Conservation (phyloP, 2,329 filamentous ascomycete species). For the Botrytis squamosa region DNA sequence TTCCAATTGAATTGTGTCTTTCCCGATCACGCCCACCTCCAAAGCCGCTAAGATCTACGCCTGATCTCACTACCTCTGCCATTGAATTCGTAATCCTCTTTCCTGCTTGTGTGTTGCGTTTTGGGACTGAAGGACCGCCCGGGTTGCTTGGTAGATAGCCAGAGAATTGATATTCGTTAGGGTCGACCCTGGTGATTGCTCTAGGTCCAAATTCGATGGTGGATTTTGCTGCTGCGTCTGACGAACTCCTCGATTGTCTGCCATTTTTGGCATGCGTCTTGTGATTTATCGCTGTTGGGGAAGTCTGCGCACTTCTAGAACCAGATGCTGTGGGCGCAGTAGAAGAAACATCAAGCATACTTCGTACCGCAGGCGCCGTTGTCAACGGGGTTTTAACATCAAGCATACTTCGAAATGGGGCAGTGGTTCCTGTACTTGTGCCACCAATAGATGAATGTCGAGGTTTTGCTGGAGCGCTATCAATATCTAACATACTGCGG, state of each 20-base stretch:
- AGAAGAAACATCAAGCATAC: constrained; percentile 59
- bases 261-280: constrained; percentile 38
- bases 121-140: constrained; percentile 45
- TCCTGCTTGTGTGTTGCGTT: constrained; percentile 51
- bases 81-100: constrained; percentile 46
- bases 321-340: constrained; percentile 38
- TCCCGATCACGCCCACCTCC: constrained; percentile 32
- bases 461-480: constrained; percentile 27
- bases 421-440: constrained; percentile 16
- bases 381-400: constrained; percentile 46
- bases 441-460: constrained; percentile 22
- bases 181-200: constrained; percentile 40
- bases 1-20: constrained; percentile 32
- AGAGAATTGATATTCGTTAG: constrained; percentile 60
- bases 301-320: constrained; percentile 48
- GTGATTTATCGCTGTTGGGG: constrained; percentile 46
- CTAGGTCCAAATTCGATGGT: constrained; percentile 47
- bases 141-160: constrained; percentile 54
- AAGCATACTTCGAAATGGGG: constrained; percentile 63
- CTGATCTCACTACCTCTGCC: constrained; percentile 52
- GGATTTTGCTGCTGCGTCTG: constrained; percentile 52
- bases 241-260: constrained; percentile 48
- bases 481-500: constrained; percentile 55
- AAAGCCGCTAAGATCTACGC: constrained; percentile 50
- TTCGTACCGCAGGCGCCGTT: constrained; percentile 52